A percentile compares a stretch with the other conserved stretches of the same genome.
Conservation (phyloP, 306 rosid species). For the Citrullus mucosospermus region DNA sequence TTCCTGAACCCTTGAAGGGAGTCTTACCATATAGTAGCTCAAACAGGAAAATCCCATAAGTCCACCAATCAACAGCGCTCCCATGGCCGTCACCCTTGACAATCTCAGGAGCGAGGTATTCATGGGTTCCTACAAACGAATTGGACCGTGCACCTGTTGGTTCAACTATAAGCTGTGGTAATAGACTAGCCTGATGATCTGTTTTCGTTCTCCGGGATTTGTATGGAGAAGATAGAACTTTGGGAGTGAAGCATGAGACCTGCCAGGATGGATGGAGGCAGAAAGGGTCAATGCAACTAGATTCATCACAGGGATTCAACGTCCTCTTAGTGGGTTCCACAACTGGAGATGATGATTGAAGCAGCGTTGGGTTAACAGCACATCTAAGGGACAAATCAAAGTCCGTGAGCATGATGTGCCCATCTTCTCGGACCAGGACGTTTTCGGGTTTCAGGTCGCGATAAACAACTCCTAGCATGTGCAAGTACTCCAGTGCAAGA, state of each 20-base stretch:
- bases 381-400: slow-evolving; percentile 90
- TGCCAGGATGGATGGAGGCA: slow-evolving; percentile 98
- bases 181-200: slow-evolving; percentile 52
- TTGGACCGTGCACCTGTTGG: slow-evolving; percentile 84
- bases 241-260: slow-evolving; percentile 91
- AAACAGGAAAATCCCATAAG: slow-evolving; percentile 76
- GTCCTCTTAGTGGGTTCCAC: slow-evolving; percentile 41
- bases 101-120: slow-evolving; percentile 95
- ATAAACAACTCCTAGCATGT: slow-evolving; percentile 93
- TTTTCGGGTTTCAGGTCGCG: slow-evolving; percentile 96
- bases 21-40: slow-evolving; percentile 92
- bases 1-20: slow-evolving; percentile 75
- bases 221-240: slow-evolving; percentile 43
- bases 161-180: slow-evolving; percentile 89
- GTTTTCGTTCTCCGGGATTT: slow-evolving; percentile 66
- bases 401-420: slow-evolving; percentile 96
- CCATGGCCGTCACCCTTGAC: slow-evolving; percentile 85
- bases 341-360: slow-evolving; percentile 57
- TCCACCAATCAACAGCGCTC: slow-evolving; percentile 96
- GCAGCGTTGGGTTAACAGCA: slow-evolving; percentile 57
- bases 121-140: slow-evolving; percentile 93
- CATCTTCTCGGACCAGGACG: slow-evolving; percentile 90
- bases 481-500: slow-evolving; percentile 87
- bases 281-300: slow-evolving; percentile 87
- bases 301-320: slow-evolving; percentile 54